These are phyloP conservation scores for Paraglomus brasilianum DNA, from an alignment of 192 early-diverging fungal species.

Conservation along the genomic window DNA sequence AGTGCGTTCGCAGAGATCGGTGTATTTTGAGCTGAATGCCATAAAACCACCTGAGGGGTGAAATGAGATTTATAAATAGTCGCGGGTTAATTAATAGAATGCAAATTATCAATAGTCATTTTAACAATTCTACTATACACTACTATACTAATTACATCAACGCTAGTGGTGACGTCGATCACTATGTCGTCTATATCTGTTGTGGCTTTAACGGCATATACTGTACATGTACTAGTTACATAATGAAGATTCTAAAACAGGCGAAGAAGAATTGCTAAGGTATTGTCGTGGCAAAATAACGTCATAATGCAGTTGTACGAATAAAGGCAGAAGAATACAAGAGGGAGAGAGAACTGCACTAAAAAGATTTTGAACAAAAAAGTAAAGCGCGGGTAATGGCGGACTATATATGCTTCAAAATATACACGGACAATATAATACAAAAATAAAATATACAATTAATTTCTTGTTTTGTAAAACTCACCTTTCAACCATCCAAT, in stretches of 20 bases:
- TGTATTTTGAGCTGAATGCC: constrained; percentile 34
- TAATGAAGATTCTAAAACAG: background rate
- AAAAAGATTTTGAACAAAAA: background rate
- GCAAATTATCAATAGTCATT: background rate
- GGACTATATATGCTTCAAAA: background rate
- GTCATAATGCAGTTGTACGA: background rate
- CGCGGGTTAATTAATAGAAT: constrained; percentile 14
- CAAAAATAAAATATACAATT: constrained; percentile 4
- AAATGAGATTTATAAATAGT: background rate
- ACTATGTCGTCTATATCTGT: background rate
- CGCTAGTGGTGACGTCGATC: background rate
- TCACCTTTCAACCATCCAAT: constrained; percentile 49
- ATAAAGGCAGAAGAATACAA: background rate
- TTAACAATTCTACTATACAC: too few species aligned
- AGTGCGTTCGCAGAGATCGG: constrained; percentile 32
- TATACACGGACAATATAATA: background rate
- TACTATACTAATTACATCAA: constrained; percentile 1
- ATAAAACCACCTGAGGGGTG: constrained; percentile 49
- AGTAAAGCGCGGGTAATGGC: background rate
- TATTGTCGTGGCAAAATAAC: background rate
- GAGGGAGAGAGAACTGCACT: background rate
- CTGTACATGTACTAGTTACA: background rate
- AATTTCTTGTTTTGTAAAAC: background rate
- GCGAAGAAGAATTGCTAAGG: background rate
- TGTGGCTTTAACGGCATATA: background rate